Evolutionary conservation across 768 basidiomycete genomes (phyloP).

Genomic region (Lepiota subincarnata): DNA sequence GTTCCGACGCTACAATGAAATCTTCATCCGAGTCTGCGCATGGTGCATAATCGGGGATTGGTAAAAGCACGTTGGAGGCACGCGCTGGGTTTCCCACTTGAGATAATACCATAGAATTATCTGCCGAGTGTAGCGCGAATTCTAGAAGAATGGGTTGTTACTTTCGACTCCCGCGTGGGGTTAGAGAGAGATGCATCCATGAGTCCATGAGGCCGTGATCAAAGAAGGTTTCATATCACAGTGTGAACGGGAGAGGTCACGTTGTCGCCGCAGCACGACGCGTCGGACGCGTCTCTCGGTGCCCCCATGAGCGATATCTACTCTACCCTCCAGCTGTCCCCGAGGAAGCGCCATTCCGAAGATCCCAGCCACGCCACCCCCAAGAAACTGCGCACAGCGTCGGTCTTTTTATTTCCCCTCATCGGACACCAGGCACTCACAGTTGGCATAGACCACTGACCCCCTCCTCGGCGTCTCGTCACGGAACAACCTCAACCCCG

Average conservation of each 20-base stretch:
- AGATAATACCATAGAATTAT: neutral
- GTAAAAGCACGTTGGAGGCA: slow-evolving; percentile 3
- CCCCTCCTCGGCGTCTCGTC: slow-evolving; percentile 42
- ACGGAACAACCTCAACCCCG: slow-evolving; percentile 5
- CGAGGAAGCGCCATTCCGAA: slow-evolving; percentile 63
- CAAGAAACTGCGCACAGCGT: slow-evolving; percentile 63
- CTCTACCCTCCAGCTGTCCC: slow-evolving; percentile 58
- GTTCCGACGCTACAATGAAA: neutral
- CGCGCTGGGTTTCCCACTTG: neutral
- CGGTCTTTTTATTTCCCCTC: slow-evolving; percentile 20
- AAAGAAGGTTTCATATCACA: too few species aligned
- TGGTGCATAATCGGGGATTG: neutral
- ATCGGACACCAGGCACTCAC: slow-evolving; percentile 4
- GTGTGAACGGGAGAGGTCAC: neutral
- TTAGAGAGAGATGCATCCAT: too few species aligned
- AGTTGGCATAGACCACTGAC: slow-evolving; percentile 46
- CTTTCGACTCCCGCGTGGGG: too few species aligned
- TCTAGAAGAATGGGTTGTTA: too few species aligned
- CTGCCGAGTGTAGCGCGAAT: neutral
- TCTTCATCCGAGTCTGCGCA: neutral
- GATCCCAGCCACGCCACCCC: slow-evolving; percentile 58
- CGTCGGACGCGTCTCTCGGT: slow-evolving; percentile 20
- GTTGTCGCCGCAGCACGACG: slow-evolving; percentile 12
- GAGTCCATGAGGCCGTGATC: too few species aligned
- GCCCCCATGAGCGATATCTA: slow-evolving; percentile 56